phyloP scores from a whole-genome alignment of 2,329 filamentous ascomycete genomes.

The Monilinia laxa region DNA sequence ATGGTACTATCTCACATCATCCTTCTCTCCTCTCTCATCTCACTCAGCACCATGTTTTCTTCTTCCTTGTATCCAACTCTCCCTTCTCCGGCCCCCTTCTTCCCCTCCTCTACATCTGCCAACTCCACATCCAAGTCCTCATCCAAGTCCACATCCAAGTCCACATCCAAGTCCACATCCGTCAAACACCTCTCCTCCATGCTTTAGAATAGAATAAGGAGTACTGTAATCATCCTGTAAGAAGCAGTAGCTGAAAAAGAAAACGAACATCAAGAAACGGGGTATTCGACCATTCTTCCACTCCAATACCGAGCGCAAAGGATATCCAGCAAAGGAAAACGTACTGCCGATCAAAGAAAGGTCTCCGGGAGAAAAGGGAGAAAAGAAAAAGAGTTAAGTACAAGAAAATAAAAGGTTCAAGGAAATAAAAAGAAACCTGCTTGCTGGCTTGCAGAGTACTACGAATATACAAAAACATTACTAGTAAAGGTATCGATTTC shows the following conservation, averaged over 20 bases:
- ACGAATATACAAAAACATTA: conserved; percentile 14
- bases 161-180: neutral
- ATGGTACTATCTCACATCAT: neutral
- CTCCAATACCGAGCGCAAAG: conserved; percentile 10
- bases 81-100: neutral
- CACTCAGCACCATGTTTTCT: neutral
- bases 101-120: neutral
- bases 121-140: no score
- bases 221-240: conserved; percentile 2
- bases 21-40: neutral
- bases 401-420: neutral
- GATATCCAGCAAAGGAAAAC: conserved; percentile 2
- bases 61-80: neutral
- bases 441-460: conserved; percentile 2
- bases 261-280: conserved; percentile 6
- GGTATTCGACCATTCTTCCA: conserved; percentile 10
- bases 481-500: neutral
- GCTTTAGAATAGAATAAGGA: conserved; percentile 5
- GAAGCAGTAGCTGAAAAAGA: neutral
- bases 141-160: no score
- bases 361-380: neutral
- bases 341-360: neutral
- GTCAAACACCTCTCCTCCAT: neutral
- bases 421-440: neutral
- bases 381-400: conserved; percentile 8